These are phyloP conservation scores for Eremothecium gossypii DNA, from an alignment of 1,139 yeast species.

Conservation along the genomic window DNA sequence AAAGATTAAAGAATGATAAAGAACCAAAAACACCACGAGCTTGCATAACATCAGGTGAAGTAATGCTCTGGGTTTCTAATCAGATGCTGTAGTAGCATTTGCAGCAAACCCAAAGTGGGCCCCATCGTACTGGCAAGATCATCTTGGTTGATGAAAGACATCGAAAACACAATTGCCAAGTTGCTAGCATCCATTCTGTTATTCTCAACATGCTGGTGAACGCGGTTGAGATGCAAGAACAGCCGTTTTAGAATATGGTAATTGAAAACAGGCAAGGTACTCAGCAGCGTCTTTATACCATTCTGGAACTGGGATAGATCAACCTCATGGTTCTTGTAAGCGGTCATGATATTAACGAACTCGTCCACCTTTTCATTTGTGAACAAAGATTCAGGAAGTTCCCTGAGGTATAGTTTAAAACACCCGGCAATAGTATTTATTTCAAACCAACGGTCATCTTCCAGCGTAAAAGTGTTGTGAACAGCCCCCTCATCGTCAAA, in stretches of 20 bases:
- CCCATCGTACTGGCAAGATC: conserved; percentile 35
- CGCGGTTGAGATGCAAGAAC: conserved; percentile 56
- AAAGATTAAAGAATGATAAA: too few species aligned
- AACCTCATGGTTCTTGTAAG: conserved; percentile 24
- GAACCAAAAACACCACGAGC: background rate
- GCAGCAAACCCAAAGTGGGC: conserved; percentile 35
- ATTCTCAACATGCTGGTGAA: conserved; percentile 47
- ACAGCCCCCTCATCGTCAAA: conserved; percentile 62
- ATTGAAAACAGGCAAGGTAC: conserved; percentile 50
- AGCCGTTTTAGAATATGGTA: conserved; percentile 60
- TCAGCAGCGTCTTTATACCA: conserved; percentile 35
- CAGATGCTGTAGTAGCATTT: conserved; percentile 32
- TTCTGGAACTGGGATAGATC: conserved; percentile 14
- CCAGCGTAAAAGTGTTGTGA: conserved; percentile 43
- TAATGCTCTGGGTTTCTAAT: conserved; percentile 30
- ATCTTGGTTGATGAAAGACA: conserved; percentile 43
- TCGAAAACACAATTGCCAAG: conserved; percentile 66
- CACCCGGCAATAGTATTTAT: conserved; percentile 86
- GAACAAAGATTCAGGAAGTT: conserved; percentile 78
- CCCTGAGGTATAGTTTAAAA: conserved; percentile 76
- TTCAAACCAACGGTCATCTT: conserved; percentile 65
- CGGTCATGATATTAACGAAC: conserved; percentile 36
- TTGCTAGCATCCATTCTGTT: conserved; percentile 77
- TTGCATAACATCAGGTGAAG: conserved; percentile 9
- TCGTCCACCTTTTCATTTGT: conserved; percentile 49